Conservation (phyloP, 495 filamentous ascomycete species). For the Hypoxylon fuscum region DNA sequence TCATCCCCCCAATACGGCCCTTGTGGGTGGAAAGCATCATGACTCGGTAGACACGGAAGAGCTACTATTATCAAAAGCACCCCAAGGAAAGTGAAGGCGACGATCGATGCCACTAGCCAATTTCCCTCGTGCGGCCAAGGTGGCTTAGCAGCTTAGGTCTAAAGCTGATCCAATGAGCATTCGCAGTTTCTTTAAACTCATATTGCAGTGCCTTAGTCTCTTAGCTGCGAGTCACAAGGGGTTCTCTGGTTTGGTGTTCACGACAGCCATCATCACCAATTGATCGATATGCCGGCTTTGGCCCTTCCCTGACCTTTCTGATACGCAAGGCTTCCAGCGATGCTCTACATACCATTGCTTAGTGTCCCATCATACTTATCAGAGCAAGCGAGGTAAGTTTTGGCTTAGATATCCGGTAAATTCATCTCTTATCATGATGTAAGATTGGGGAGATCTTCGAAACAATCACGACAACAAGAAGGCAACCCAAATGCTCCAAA, state of each 20-base stretch:
- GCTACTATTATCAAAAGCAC: no score
- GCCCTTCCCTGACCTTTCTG: slow-evolving; percentile 1
- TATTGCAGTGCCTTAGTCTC: slow-evolving; percentile 6
- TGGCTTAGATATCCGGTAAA: not conserved
- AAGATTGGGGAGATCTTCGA: slow-evolving; percentile 21
- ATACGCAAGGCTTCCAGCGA: slow-evolving; percentile 18
- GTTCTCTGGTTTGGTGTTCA: not conserved
- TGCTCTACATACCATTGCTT: no score
- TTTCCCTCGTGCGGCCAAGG: slow-evolving; percentile 11
- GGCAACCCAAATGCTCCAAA: slow-evolving; percentile 2
- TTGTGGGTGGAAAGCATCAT: slow-evolving; percentile 21
- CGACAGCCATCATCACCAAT: not conserved
- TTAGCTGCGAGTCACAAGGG: slow-evolving; percentile 19
- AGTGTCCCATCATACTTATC: no score
- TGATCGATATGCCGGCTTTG: slow-evolving; percentile 3
- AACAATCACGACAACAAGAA: slow-evolving; percentile 9
- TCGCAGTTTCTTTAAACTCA: slow-evolving; percentile 6
- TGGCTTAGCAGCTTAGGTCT: slow-evolving; percentile 2
- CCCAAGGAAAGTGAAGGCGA: slow-evolving; percentile 18
- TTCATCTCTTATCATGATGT: slow-evolving; percentile 19
- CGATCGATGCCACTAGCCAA: slow-evolving; percentile 14
- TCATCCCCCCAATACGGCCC: slow-evolving; percentile 8
- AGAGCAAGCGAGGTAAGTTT: no score
- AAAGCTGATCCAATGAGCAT: slow-evolving; percentile 13
- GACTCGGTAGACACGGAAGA: slow-evolving; percentile 5